Base-by-base conservation (phyloP, 371 early-diverging fungal species). In the Amoeboaphelidium protococcarum region DNA sequence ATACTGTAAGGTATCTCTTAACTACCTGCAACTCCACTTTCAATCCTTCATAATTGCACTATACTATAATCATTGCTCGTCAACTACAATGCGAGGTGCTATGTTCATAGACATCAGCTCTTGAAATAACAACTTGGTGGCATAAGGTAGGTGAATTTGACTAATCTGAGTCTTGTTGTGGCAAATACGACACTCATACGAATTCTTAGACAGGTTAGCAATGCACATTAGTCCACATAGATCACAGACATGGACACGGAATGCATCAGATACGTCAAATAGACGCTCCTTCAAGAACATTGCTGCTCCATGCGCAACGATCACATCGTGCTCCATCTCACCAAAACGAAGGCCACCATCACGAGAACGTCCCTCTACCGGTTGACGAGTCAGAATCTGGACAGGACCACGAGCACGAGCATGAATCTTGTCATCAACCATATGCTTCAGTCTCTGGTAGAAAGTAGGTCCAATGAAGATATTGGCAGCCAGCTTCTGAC, bases 401-500 rank as follows among this genome's bases (percentile, higher is more conserved):
- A 92, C 75, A 20, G 99, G 96, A 2, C 99, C 99, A 58, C 97
- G 74, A 0, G 98, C 98, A 52, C 99, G 75, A 2, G 52, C 10
- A 63, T 98, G 98, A 50, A 99, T 95, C 74, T 99, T 99, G 62
- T 99, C 99, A 56, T 97, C 97, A 21, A 99, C 99, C 99, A 99
- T 99, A 64, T 99, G 99, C 78, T 98, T 99, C 59, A 99, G 69
- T 57, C 98, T 83, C 68, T 99, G 99, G 67, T 99, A 99, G 67
- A 96, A 99, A 0, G 98, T 99, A 2, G 99, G 99, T 0, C 99
- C 99, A 48, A 91, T 66, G 66, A 85, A 99, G 2, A 99, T 72
- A 62, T 98, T 95, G 13, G 89, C 90, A 22, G 80, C 65, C 51
- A 95, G 58, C 61, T 97, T 98, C 47, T 76, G 69, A n/a, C 98